Evolutionary conservation across 108 stramenopile species (phyloP).

Genomic region (Pseudonitzschia multiseries): DNA sequence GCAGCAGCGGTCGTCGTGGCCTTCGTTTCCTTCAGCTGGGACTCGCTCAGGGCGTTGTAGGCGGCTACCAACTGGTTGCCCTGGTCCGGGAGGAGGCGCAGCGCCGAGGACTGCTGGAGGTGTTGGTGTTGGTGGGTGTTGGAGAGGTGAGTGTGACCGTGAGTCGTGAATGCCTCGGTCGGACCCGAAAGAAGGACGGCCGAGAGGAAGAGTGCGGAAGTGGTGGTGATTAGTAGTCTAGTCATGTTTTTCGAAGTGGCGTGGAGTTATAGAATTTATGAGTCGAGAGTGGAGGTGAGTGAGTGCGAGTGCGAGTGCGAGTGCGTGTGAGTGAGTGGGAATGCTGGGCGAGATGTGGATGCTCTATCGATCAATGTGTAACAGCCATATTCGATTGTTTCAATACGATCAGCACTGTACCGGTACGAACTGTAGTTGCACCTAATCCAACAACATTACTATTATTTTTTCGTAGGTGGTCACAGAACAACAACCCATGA

Average conservation of each 20-base stretch:
- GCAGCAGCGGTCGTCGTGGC: too few species aligned
- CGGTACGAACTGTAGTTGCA: not conserved
- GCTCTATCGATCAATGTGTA: not conserved
- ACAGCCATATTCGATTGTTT: not conserved
- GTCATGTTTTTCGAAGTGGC: not conserved
- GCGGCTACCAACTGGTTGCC: constrained; percentile 37
- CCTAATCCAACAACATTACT: not conserved
- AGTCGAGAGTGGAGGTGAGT: not conserved
- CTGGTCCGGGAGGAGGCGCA: constrained; percentile 27
- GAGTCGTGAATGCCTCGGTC: not conserved
- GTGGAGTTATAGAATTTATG: too few species aligned
- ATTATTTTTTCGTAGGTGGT: not conserved
- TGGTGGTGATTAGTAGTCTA: not conserved
- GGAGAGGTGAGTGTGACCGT: not conserved
- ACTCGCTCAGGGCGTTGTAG: constrained; percentile 27
- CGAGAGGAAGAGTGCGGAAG: not conserved
- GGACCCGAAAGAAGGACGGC: not conserved
- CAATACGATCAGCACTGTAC: not conserved
- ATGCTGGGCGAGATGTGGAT: not conserved
- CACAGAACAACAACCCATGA: too few species aligned
- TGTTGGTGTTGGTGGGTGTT: not conserved
- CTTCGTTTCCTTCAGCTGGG: constrained; percentile 5
- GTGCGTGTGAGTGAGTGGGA: not conserved
- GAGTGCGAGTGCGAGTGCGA: not conserved
- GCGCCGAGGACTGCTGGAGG: not conserved